phyloP scores from a whole-genome alignment of 164 flowering plant genomes.

The Vitis amurensis region DNA sequence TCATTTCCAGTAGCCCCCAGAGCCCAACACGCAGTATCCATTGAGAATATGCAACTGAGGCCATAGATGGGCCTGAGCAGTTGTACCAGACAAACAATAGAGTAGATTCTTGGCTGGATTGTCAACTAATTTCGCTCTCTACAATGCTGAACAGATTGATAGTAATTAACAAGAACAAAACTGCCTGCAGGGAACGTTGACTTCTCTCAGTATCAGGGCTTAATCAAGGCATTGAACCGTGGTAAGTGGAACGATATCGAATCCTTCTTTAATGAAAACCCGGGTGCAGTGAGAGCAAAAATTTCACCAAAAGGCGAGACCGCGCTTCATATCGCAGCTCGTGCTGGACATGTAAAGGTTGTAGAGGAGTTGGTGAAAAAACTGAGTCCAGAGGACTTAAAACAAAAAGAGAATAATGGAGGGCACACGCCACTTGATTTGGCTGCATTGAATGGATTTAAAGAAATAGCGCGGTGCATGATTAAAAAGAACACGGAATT shows the following conservation, averaged over 20 bases:
- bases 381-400: not conserved
- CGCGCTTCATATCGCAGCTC: not conserved
- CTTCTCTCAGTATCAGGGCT: not conserved
- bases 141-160: too few relatives aligned
- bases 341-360: not conserved
- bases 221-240: not conserved
- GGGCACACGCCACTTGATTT: not conserved
- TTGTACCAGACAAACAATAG: too few relatives aligned
- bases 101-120: too few relatives aligned
- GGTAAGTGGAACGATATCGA: not conserved
- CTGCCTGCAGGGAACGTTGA: too few relatives aligned
- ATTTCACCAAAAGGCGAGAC: not conserved
- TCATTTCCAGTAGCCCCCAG: too few relatives aligned
- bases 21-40: too few relatives aligned
- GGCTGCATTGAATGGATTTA: not conserved
- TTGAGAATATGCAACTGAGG: too few relatives aligned
- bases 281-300: not conserved
- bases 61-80: too few relatives aligned
- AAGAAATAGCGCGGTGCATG: not conserved
- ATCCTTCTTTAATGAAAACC: not conserved
- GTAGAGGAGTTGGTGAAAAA: not conserved
- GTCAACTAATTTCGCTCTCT: too few relatives aligned
- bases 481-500: not conserved
- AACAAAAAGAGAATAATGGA: not conserved
- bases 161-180: too few relatives aligned